phyloP scores from a whole-genome alignment of 768 basidiomycete species.

The Serendipita sp. region DNA sequence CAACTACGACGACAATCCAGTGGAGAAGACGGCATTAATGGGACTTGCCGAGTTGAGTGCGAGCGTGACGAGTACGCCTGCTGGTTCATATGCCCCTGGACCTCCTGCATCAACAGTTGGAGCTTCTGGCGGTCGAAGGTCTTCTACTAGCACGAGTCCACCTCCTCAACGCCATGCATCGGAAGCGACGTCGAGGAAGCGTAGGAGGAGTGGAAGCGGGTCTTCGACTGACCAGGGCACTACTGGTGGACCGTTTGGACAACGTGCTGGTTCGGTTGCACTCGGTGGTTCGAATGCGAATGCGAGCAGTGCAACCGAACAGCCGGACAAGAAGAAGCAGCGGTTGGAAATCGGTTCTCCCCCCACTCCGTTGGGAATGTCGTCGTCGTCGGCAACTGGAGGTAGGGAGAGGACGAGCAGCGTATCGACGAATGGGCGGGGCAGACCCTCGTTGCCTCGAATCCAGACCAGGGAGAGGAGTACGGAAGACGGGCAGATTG shows the following conservation, averaged over 20 bases:
- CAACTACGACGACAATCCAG: neutral
- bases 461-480: neutral
- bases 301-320: neutral
- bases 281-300: neutral
- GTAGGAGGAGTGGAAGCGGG: neutral
- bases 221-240: neutral
- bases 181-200: neutral
- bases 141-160: neutral
- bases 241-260: neutral
- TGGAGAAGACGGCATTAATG: neutral
- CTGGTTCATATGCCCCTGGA: neutral
- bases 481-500: neutral
- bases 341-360: neutral
- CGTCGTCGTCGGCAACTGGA: neutral
- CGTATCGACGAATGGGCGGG: neutral
- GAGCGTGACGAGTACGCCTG: constrained; percentile 1
- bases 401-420: neutral
- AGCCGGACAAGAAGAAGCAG: constrained; percentile 7
- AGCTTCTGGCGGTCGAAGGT: neutral
- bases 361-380: neutral
- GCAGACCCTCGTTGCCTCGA: neutral
- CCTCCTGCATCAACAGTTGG: neutral
- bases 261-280: neutral
- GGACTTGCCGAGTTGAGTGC: neutral
- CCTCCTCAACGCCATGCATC: neutral